These are phyloP conservation scores for Mycena chlorophos DNA, from an alignment of 768 basidiomycete species.

Conservation along the genomic window DNA sequence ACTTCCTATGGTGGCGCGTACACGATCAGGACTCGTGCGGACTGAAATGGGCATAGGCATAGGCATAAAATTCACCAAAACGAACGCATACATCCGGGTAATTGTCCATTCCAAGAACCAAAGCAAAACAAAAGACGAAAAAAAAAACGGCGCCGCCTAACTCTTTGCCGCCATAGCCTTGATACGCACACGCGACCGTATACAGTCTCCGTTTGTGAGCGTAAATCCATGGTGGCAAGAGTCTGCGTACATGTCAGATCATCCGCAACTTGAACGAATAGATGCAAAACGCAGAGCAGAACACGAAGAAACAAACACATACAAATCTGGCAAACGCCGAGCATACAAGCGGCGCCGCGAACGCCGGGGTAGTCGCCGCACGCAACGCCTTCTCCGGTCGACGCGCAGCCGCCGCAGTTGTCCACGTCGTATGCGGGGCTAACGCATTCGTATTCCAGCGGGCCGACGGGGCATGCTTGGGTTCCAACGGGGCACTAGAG, in stretches of 20 bases:
- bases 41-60: no score
- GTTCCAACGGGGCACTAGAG: constrained; percentile 10
- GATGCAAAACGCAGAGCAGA: not conserved
- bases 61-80: no score
- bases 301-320: no score
- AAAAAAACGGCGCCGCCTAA: no score
- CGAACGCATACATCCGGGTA: no score
- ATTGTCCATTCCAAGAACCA: no score
- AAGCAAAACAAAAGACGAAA: no score
- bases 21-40: no score
- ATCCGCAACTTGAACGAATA: not conserved
- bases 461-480: constrained; percentile 19
- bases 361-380: constrained; percentile 22
- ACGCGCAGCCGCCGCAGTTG: constrained; percentile 25
- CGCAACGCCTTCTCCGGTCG: constrained; percentile 16
- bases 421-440: constrained; percentile 17
- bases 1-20: not conserved
- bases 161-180: not conserved
- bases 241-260: not conserved
- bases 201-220: constrained; percentile 2
- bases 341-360: constrained; percentile 16
- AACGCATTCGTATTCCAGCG: constrained; percentile 20
- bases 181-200: not conserved
- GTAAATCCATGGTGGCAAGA: constrained; percentile 12
- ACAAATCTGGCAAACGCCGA: constrained; percentile 22